Percentiles rank a stretch among this genome's conserved stretches.
These are phyloP conservation scores for Monosporascus sp. DNA, from an alignment of 2,329 filamentous ascomycete genomes.

Conservation along the genomic window DNA sequence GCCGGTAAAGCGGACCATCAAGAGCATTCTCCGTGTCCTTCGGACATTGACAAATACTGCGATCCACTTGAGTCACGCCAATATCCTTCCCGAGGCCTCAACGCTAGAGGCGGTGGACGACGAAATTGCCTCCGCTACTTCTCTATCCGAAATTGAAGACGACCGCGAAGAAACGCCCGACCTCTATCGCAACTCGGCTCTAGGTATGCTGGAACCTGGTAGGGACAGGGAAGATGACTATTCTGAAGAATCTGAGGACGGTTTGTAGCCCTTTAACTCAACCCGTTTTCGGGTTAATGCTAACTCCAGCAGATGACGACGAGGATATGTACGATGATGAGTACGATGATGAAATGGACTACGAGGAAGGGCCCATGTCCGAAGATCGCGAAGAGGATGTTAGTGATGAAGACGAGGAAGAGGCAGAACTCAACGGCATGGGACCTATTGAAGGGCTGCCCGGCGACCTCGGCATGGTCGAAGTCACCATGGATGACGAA, in stretches of 20 bases:
- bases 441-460: constrained; percentile 75
- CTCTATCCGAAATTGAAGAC: constrained; percentile 81
- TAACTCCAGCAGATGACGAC: constrained; percentile 53
- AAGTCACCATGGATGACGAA: constrained; percentile 73
- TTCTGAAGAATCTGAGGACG: constrained; percentile 67
- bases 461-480: constrained; percentile 57
- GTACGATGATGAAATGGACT: constrained; percentile 90
- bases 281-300: background rate
- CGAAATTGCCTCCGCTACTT: constrained; percentile 81
- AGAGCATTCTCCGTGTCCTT: constrained; percentile 88
- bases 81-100: constrained; percentile 63
- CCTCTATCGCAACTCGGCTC: constrained; percentile 89
- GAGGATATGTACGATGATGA: constrained; percentile 93
- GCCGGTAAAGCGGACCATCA: constrained; percentile 87
- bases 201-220: constrained; percentile 87
- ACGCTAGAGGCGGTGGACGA: constrained; percentile 71
- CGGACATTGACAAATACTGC: constrained; percentile 84
- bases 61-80: constrained; percentile 75
- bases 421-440: constrained; percentile 62
- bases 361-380: constrained; percentile 64
- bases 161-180: constrained; percentile 93
- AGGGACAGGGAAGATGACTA: constrained; percentile 67
- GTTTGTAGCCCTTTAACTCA: constrained; percentile 25
- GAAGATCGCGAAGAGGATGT: constrained; percentile 80
- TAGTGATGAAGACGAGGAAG: constrained; percentile 82